Conservation (phyloP, 176 grass and related monocot genomes). For the Secale cereale region DNA sequence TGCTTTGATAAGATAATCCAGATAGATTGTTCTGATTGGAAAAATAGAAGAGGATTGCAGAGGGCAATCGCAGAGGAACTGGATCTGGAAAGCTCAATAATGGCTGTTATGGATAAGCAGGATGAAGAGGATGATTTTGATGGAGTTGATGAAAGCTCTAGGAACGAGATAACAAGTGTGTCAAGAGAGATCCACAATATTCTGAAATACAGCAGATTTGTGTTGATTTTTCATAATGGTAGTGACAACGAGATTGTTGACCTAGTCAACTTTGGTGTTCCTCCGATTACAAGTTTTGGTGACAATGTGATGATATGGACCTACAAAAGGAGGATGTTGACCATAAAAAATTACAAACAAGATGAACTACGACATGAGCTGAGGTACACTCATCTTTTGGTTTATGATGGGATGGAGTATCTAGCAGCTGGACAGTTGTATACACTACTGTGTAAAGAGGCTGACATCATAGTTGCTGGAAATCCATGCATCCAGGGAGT, state of each 20-base stretch:
- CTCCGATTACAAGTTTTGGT: fast-evolving
- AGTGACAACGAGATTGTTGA: neutral
- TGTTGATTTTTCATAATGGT: neutral
- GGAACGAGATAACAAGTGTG: neutral
- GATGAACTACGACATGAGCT: neutral
- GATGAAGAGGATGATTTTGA: neutral
- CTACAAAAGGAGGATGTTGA: neutral
- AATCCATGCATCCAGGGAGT: neutral
- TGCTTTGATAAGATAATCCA: neutral
- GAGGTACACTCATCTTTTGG: neutral
- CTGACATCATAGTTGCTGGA: no score
- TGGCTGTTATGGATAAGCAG: neutral
- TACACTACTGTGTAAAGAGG: no score
- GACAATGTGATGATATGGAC: neutral
- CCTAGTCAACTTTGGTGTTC: neutral
- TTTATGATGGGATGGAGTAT: fast-evolving
- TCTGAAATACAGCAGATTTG: no score
- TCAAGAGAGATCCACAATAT: neutral
- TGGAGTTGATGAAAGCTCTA: neutral
- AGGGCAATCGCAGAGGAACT: neutral
- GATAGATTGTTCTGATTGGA: neutral
- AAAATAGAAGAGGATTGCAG: neutral
- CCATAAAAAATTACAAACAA: no score
- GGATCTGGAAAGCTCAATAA: neutral
- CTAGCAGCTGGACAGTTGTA: neutral